Evolutionary conservation across 331 rosid genomes (phyloP), one percentile per base, ranked within the genome.

Genomic region (Pyracantha coccinea): DNA sequence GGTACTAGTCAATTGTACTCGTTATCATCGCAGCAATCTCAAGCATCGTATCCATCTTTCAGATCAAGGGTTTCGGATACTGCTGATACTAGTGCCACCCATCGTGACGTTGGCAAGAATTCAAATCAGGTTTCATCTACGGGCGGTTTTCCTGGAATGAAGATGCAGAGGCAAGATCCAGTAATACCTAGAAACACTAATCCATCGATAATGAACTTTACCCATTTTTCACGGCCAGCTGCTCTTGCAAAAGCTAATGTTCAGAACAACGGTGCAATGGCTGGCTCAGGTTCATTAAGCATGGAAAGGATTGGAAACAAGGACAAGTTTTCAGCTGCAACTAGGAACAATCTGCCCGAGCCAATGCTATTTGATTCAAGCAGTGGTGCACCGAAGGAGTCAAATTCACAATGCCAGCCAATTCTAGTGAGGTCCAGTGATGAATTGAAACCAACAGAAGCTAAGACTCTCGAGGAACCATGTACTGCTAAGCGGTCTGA

Each of bases 181-280:
- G 27, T 38, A 66, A 75, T 78, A 64, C 79, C 86, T 59, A 75
- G 83, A 50, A 86, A 63, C 65, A 87, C 64, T 77, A 77, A 82
- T 73, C 75, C 91, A 66, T 66, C 71, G 73, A 41, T 86, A 75
- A 74, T 91, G 80, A 93, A 91, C 75, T 93, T 91, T 82, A 83
- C 96, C 72, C 96, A 91, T 80, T 93, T 91, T 80, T 90, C 91
- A 58, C 83, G 92, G 57, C 96, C 97, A 10, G 90, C 84, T 62
- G 89, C 91, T 69, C 81, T 85, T 61, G 86, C 77, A 68, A 88
- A 84, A 75, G 82, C 96, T 61, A 87, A 82, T 83, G 84, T 84
- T 88, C 80, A 81, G 68, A 86, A 75, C 80, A 78, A 72, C 28
- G 81, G 89, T 58, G 52, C 63, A 58, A 75, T 67, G 68, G 68